Conservation (phyloP, 2,329 filamentous ascomycete species). For the Neofusicoccum ribis region DNA sequence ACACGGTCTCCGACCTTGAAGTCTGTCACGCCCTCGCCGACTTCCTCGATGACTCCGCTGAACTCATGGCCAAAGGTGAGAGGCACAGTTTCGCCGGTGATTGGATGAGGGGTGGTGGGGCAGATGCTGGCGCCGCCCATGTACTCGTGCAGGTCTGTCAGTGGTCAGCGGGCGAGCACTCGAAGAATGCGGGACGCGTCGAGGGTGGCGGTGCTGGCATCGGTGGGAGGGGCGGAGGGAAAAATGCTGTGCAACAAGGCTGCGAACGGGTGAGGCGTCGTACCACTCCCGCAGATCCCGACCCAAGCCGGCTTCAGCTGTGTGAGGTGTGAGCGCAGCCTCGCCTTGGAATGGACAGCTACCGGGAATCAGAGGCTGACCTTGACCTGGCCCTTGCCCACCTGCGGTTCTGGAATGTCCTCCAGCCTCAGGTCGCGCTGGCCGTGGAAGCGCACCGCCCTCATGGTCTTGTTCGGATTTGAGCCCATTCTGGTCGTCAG, state of each 20-base stretch:
- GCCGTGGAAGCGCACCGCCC: constrained; percentile 49
- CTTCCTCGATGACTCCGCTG: constrained; percentile 52
- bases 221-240: neutral
- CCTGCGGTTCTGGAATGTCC: constrained; percentile 41
- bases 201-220: neutral
- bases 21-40: constrained; percentile 51
- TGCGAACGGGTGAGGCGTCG: neutral
- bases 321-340: constrained; percentile 15
- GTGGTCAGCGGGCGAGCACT: neutral
- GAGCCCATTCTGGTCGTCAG: neutral
- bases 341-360: constrained; percentile 21
- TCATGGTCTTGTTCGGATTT: constrained; percentile 33
- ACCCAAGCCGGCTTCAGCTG: constrained; percentile 42
- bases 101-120: constrained; percentile 55
- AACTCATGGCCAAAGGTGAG: constrained; percentile 58
- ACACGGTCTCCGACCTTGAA: constrained; percentile 52
- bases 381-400: constrained; percentile 45
- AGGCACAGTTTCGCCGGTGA: constrained; percentile 54
- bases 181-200: neutral
- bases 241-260: neutral
- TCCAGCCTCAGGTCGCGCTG: constrained; percentile 46
- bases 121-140: constrained; percentile 51
- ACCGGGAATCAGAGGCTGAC: constrained; percentile 18
- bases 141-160: constrained; percentile 49
- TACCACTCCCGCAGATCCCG: constrained; percentile 45